Base-by-base conservation (phyloP, 495 filamentous ascomycete species). In the Penicillium bovifimosum region DNA sequence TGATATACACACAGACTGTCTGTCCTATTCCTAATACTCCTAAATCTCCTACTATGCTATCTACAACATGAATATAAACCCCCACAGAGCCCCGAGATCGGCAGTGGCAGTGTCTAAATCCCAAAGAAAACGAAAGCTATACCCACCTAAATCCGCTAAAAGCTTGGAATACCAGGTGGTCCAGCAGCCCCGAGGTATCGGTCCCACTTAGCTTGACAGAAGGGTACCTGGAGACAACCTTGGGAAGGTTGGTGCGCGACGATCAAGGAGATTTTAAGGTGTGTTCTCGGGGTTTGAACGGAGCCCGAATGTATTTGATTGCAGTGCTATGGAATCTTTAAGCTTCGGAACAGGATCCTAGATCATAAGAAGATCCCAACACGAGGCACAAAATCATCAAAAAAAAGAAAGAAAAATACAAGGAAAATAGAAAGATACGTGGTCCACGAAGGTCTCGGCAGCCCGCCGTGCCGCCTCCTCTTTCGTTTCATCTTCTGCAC, bases 71-170 rank as follows among this genome's bases (percentile, higher is more conserved):
- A 24, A 24, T 24, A 4, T 24, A 40, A 44, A 5, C 34, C 1
- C n/a, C 34, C 32, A 58, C 7, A 40, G 28, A 59, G 24, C 47
- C 59, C 69, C 67, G 68, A 65, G 70, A 71, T 73, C 70, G 66
- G 68, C 67, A 59, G 63, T 63, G 60, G 57, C 61, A 61, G 61
- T 67, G 67, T 64, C 38, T 59, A 48, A 43, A 59, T 58, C 58
- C 59, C 40, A 50, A 11, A 34, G 56, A 59, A 60, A 35, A 38
- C 58, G 41, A 53, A 41, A 26, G 14, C 17, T 8, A 29, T 43
- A 14, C 39, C 26, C n/a, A 17, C 24, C n/a, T 39, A 18, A 24
- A 33, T 27, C 45, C 45, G 38, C 44, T 42, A 31, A 16, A 5
- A 29, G 49, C 16, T 18, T 28, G 16, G 48, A 10, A 28, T 35